Evolutionary conservation across 305 asterid genomes (phyloP), one percentile per base, ranked within the genome.

Genomic region (Fraxinus albicans): DNA sequence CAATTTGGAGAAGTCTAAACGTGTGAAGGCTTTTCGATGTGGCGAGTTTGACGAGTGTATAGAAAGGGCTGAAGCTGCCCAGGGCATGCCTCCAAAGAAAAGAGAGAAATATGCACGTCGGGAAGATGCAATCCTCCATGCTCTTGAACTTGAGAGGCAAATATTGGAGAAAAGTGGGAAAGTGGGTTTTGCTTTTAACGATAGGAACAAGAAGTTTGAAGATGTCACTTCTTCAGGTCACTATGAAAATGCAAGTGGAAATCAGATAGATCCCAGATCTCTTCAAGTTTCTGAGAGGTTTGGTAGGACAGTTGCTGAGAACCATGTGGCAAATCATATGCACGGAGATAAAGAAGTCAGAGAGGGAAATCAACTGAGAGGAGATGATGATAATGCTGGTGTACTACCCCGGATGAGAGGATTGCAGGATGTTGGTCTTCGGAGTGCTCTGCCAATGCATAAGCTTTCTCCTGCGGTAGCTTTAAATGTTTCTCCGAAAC

Each of bases 51-150:
- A 93, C 86, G 98, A 92, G 84, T 94, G 99, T 89, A 96, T 96
- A 87, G 95, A 93, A 87, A 91, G 94, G 87, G 99, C 98, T 81
- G 98, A 94, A 90, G 98, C 98, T 79, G 84, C 96, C 77, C 95
- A 88, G 85, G 97, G 96, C 33, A 91, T 94, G 96, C 98, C 98
- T 86, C 98, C 97, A 31, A 96, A 94, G 92, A 96, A 94, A 86
- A 91, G 99, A 89, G 99, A 94, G 90, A 96, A 96, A 88, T 96
- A 96, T 88, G 99, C 99, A 8, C 98, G 98, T 74, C 88, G 98
- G 27, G 99, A 96, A 90, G 98, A 96, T 92, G 99, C 99, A 9
- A 96, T 96, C 83, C 88, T 96, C 87, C 99, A 96, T 91, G 99
- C 99, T 82, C 95, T 96, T 89, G 98, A 93, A 81, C 87, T 96